Evolutionary conservation across 176 grass and related monocot species (phyloP).

Genomic region (Oropetium thomaeum): DNA sequence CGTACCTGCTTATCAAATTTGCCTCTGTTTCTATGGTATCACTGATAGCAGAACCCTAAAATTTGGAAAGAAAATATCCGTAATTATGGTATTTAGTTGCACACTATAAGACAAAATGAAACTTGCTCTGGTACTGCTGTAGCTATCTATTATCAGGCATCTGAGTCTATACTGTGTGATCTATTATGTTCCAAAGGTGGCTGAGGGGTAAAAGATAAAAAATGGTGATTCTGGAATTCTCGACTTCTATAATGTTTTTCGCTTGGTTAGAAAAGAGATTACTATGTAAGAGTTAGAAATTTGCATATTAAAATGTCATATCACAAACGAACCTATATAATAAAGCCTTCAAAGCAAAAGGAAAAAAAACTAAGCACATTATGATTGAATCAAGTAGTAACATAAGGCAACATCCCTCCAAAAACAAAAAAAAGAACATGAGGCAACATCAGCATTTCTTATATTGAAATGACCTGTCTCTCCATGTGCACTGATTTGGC

Average conservation of each 20-base stretch:
- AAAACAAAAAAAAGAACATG: no score
- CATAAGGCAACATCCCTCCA: constrained; percentile 9
- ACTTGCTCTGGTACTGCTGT: background rate
- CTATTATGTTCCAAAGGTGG: background rate
- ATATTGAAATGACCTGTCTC: constrained; percentile 48
- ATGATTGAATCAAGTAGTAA: constrained; percentile 24
- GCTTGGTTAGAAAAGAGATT: background rate
- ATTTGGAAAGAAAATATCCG: constrained; percentile 17
- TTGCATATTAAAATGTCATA: background rate
- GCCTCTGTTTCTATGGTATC: constrained; percentile 50
- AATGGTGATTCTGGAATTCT: background rate
- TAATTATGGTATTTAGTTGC: background rate
- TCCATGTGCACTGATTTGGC: constrained; percentile 53
- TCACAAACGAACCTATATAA: background rate
- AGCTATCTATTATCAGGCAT: background rate
- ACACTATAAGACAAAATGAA: constrained; percentile 2
- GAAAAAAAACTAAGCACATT: constrained; percentile 10
- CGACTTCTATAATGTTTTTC: background rate
- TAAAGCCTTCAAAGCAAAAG: background rate
- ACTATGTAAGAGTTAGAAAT: background rate
- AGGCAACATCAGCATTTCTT: constrained; percentile 3
- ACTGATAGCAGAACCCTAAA: constrained; percentile 52
- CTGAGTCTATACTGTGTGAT: background rate
- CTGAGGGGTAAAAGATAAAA: background rate
- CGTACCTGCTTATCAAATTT: constrained; percentile 55